Evolutionary conservation across 2,329 filamentous ascomycete genomes (phyloP).

Genomic region (Cercospora sp.): DNA sequence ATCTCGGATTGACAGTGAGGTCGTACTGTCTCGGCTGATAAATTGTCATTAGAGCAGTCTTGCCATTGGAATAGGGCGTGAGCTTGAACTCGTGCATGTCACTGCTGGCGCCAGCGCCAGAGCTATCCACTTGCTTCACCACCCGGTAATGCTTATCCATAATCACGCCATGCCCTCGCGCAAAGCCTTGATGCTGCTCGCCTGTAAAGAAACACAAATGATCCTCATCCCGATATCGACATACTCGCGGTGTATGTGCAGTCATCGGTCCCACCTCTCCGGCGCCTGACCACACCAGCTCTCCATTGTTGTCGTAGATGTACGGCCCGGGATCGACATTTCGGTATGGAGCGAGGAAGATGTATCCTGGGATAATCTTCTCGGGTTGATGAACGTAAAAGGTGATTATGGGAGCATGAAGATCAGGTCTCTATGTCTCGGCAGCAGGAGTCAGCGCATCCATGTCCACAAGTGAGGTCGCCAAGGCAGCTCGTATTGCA

Average conservation of each 20-base stretch:
- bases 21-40: conserved; percentile 48
- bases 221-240: conserved; percentile 49
- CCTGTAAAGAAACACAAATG: conserved; percentile 57
- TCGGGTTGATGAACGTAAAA: conserved; percentile 38
- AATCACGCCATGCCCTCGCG: conserved; percentile 54
- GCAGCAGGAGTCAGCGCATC: conserved; percentile 12
- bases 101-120: conserved; percentile 43
- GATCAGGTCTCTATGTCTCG: conserved; percentile 39
- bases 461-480: not conserved
- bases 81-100: conserved; percentile 57
- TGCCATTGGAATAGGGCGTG: conserved; percentile 46
- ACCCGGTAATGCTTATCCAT: conserved; percentile 53
- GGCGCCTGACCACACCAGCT: conserved; percentile 54
- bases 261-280: conserved; percentile 52
- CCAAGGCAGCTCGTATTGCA: not conserved
- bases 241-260: conserved; percentile 51
- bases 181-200: conserved; percentile 54
- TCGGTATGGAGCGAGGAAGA: conserved; percentile 54
- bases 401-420: conserved; percentile 42
- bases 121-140: conserved; percentile 48
- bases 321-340: conserved; percentile 52
- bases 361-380: conserved; percentile 49
- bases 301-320: conserved; percentile 54
- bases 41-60: conserved; percentile 41
- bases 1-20: conserved; percentile 44